Conservation (phyloP, 2,329 filamentous ascomycete species). For the Aspergillus sp. region DNA sequence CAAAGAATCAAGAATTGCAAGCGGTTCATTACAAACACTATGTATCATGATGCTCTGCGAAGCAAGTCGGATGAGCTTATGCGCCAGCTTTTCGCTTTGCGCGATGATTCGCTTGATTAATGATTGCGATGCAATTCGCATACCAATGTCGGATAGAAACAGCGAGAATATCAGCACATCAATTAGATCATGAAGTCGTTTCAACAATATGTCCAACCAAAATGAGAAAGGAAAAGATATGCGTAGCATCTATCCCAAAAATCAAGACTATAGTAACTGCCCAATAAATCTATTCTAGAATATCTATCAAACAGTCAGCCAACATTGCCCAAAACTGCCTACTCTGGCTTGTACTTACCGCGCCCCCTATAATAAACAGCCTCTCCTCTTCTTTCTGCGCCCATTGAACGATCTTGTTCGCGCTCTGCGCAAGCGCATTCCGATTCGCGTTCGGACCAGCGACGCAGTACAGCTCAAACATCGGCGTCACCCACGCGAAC, state of each 20-base stretch:
- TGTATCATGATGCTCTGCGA: slow-evolving; percentile 81
- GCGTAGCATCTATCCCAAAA: not conserved
- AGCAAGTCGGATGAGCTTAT: slow-evolving; percentile 69
- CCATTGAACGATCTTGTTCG: slow-evolving; percentile 87
- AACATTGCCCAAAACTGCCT: not conserved
- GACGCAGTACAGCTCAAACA: slow-evolving; percentile 94
- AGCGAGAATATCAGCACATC: slow-evolving; percentile 4
- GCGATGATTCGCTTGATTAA: slow-evolving; percentile 61
- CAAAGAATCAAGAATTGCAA: slow-evolving; percentile 67
- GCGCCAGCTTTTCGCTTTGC: slow-evolving; percentile 65
- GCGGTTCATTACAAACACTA: slow-evolving; percentile 74
- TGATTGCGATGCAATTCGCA: not conserved
- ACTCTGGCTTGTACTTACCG: slow-evolving; percentile 47
- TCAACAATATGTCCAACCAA: slow-evolving; percentile 1
- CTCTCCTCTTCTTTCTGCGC: slow-evolving; percentile 85
- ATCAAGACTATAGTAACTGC: not conserved
- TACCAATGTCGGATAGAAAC: not conserved
- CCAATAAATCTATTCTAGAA: slow-evolving; percentile 5
- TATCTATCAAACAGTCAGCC: slow-evolving; percentile 12
- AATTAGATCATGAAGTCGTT: not conserved
- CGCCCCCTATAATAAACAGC: slow-evolving; percentile 95
- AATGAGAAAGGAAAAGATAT: not conserved
- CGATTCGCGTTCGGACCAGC: slow-evolving; percentile 62
- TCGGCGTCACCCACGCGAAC: slow-evolving; percentile 82
- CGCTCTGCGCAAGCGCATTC: slow-evolving; percentile 69